phyloP scores from a whole-genome alignment of 371 early-diverging fungal species.

The Mortierella sp. region DNA sequence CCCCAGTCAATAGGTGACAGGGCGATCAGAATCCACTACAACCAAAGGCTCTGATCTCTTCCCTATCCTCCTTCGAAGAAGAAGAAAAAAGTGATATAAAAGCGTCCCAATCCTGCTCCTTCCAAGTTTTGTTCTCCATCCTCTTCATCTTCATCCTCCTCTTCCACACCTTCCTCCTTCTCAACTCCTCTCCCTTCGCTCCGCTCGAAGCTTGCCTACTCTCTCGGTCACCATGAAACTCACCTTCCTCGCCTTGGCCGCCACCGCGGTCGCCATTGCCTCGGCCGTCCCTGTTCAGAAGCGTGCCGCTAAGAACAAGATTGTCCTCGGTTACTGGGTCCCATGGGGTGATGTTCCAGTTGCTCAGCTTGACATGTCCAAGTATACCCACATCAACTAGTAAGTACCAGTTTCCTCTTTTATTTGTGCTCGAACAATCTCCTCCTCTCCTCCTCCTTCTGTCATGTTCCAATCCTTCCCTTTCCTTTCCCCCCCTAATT shows the following conservation, averaged over 20 bases:
- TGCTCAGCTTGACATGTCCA: slow-evolving; percentile 61
- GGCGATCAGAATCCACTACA: too few relatives aligned
- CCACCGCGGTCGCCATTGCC: slow-evolving; percentile 29
- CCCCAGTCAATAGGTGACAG: too few relatives aligned
- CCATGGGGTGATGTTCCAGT: slow-evolving; percentile 72
- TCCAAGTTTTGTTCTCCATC: slow-evolving; percentile 14
- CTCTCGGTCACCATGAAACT: slow-evolving; percentile 23
- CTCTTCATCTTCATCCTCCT: slow-evolving; percentile 11
- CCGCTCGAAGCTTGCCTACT: too few relatives aligned
- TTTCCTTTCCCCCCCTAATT: neutral
- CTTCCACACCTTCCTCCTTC: neutral
- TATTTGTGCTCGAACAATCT: too few relatives aligned
- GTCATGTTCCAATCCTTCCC: too few relatives aligned
- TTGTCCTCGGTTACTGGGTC: slow-evolving; percentile 66
- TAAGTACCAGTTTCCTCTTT: too few relatives aligned
- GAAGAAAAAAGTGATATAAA: too few relatives aligned
- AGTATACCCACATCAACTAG: slow-evolving; percentile 73
- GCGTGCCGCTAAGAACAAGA: slow-evolving; percentile 32
- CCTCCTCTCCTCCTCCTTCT: neutral
- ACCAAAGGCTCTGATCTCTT: too few relatives aligned
- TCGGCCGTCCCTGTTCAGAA: slow-evolving; percentile 36
- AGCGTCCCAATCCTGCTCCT: too few relatives aligned
- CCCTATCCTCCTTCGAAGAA: too few relatives aligned
- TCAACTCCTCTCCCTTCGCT: neutral
- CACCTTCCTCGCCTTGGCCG: slow-evolving; percentile 41